Conservation (phyloP, 768 basidiomycete genomes). For the Dentipellis sp. region DNA sequence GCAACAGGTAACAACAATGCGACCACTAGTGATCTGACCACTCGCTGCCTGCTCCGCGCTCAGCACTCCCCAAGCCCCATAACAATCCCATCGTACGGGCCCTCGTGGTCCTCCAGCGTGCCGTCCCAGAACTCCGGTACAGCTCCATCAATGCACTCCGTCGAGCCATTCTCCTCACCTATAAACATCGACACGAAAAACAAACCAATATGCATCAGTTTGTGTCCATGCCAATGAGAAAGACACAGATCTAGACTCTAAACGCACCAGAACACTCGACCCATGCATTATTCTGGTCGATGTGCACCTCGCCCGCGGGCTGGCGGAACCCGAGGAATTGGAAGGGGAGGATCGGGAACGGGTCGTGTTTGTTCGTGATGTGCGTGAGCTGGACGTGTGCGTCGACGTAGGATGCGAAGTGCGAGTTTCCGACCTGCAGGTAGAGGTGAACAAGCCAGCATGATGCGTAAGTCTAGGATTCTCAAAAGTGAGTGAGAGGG, state of each 20-base stretch:
- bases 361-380: constrained; percentile 14
- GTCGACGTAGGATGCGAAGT: constrained; percentile 29
- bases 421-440: constrained; percentile 32
- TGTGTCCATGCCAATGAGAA: neutral
- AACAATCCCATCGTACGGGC: constrained; percentile 8
- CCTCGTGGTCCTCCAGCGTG: constrained; percentile 1
- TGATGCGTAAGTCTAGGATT: too few species aligned
- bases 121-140: neutral
- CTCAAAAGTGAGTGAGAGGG: neutral
- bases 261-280: neutral
- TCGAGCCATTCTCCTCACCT: constrained; percentile 8
- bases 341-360: constrained; percentile 12
- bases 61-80: constrained; percentile 5
- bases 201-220: too few species aligned
- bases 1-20: too few species aligned
- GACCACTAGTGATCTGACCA: too few species aligned
- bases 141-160: constrained; percentile 5
- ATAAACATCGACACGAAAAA: neutral
- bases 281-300: constrained; percentile 4
- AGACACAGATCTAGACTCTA: neutral
- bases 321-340: constrained; percentile 10
- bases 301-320: constrained; percentile 14
- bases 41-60: neutral
- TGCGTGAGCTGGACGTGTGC: constrained; percentile 4
- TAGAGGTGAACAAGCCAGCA: too few species aligned